These are phyloP conservation scores for Fomitopsis schrenkii DNA, from an alignment of 1,284 basidiomycete genomes.

Conservation along the genomic window DNA sequence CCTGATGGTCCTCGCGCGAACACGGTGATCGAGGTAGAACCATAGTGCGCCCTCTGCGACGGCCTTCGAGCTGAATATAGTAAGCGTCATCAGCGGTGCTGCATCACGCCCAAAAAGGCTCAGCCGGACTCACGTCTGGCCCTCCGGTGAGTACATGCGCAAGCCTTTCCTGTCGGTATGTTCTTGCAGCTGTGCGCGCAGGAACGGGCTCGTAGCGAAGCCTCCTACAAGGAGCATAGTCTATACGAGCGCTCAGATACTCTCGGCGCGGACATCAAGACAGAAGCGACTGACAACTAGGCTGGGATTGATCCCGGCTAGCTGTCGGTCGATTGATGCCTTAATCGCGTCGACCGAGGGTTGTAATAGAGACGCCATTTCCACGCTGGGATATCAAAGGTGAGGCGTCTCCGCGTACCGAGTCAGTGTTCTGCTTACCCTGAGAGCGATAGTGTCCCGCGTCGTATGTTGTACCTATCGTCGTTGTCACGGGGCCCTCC, in stretches of 20 bases:
- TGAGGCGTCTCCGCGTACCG: background rate
- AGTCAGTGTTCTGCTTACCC: constrained; percentile 27
- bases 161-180: background rate
- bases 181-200: background rate
- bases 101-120: too few relatives aligned
- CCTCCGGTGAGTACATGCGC: background rate
- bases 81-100: background rate
- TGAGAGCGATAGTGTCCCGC: constrained; percentile 18
- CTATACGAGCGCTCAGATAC: constrained; percentile 14
- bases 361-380: constrained; percentile 36
- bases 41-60: background rate
- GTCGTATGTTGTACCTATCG: too few relatives aligned
- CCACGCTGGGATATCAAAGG: constrained; percentile 16
- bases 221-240: constrained; percentile 36
- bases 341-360: constrained; percentile 33
- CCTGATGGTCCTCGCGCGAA: background rate
- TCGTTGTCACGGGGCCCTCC: too few relatives aligned
- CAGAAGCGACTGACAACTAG: background rate
- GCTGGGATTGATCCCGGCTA: background rate
- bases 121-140: background rate
- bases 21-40: background rate
- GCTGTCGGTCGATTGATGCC: constrained; percentile 30
- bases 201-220: constrained; percentile 22
- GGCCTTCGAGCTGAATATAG: background rate
- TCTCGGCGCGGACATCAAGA: background rate